phyloP scores from a whole-genome alignment of 108 stramenopile genomes.

The Craspedostauros australis region DNA sequence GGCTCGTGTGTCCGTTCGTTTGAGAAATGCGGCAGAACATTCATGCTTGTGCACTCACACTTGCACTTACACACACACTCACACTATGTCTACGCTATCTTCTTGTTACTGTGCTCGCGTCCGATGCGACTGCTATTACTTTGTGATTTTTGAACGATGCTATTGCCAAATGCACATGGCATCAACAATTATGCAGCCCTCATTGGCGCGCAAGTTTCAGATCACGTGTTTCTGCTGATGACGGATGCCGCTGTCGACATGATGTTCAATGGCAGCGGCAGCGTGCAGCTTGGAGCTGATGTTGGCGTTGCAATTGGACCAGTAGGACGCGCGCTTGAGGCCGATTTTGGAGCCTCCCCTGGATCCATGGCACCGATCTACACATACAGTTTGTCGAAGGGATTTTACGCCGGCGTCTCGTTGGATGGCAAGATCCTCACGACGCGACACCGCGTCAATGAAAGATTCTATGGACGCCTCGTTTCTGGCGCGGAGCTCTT shows the following conservation, averaged over 20 bases:
- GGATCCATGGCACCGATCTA: conserved; percentile 79
- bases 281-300: conserved; percentile 91
- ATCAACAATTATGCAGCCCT: conserved; percentile 41
- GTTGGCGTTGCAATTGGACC: conserved; percentile 93
- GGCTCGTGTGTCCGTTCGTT: no score
- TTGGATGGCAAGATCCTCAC: conserved; percentile 87
- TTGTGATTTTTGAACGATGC: no score
- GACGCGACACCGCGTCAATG: conserved; percentile 86
- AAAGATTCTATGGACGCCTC: conserved; percentile 88
- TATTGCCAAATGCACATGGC: background rate
- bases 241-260: conserved; percentile 86
- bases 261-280: conserved; percentile 60
- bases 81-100: background rate
- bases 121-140: no score
- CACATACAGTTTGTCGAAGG: conserved; percentile 88
- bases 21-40: no score
- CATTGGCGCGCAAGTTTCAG: conserved; percentile 76
- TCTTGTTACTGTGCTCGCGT: no score
- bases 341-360: conserved; percentile 64
- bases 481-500: conserved; percentile 63
- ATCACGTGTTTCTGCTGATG: conserved; percentile 93
- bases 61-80: no score
- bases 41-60: no score
- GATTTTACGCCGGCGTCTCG: conserved; percentile 90
- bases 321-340: conserved; percentile 85